Conservation (phyloP, 75 land plant species). For the Sequoiadendron giganteum region DNA sequence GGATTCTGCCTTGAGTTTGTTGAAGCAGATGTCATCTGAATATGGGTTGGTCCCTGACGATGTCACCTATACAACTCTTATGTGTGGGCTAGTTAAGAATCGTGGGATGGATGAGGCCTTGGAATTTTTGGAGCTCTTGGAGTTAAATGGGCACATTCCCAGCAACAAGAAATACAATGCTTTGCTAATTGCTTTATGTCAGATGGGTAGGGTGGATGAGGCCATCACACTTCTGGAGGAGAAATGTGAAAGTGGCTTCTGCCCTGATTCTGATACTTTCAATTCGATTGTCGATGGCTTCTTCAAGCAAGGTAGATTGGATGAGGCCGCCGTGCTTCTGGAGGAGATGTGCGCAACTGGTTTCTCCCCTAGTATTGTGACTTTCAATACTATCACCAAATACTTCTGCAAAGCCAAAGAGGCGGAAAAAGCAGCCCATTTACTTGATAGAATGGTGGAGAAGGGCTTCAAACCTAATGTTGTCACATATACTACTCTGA, state of each 20-base stretch:
- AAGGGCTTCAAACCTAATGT: slow-evolving; percentile 44
- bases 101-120: slow-evolving; percentile 50
- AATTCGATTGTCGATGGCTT: slow-evolving; percentile 49
- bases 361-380: slow-evolving; percentile 46
- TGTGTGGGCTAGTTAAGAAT: slow-evolving; percentile 51
- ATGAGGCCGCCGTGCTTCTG: slow-evolving; percentile 45
- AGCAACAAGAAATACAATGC: slow-evolving; percentile 49
- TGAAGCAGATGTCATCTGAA: slow-evolving; percentile 8
- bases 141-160: slow-evolving; percentile 20
- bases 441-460: slow-evolving; percentile 47
- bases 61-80: slow-evolving; percentile 51
- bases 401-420: slow-evolving; percentile 47
- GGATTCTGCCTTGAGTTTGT: not conserved
- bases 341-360: slow-evolving; percentile 56
- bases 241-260: slow-evolving; percentile 36
- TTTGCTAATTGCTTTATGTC: slow-evolving; percentile 54
- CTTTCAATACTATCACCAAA: slow-evolving; percentile 47
- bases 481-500: slow-evolving; percentile 55
- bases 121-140: slow-evolving; percentile 42
- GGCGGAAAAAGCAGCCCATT: slow-evolving; percentile 36
- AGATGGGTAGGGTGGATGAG: slow-evolving; percentile 52
- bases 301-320: slow-evolving; percentile 37
- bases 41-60: slow-evolving; percentile 54
- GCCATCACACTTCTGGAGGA: slow-evolving; percentile 45
- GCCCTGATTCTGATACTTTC: slow-evolving; percentile 50